Conservation (phyloP, 2,329 filamentous ascomycete genomes). For the Neofusicoccum laricinum region DNA sequence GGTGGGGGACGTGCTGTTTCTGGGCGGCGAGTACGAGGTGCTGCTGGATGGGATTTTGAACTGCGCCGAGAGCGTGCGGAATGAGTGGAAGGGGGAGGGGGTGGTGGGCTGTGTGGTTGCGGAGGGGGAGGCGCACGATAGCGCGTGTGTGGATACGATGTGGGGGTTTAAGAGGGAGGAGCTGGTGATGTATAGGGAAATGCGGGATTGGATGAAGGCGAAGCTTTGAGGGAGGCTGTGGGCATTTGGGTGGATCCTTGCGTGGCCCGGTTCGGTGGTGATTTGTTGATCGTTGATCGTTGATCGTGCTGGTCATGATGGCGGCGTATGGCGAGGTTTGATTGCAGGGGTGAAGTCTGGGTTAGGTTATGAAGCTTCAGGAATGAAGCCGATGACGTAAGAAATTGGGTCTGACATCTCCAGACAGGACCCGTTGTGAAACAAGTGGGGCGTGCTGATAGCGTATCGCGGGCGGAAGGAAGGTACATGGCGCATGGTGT, state of each 20-base stretch:
- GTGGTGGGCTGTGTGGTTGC: neutral
- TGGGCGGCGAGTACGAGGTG: slow-evolving; percentile 11
- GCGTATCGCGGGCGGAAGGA: too few relatives aligned
- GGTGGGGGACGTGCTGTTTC: neutral
- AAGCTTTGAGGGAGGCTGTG: neutral
- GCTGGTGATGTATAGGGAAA: neutral
- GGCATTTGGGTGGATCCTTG: neutral
- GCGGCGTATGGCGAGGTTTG: neutral
- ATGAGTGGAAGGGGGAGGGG: slow-evolving; percentile 1
- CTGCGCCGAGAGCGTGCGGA: slow-evolving; percentile 3
- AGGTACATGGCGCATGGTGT: too few relatives aligned
- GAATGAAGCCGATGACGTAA: too few relatives aligned
- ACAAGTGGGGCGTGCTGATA: too few relatives aligned
- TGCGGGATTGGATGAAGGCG: slow-evolving; percentile 10
- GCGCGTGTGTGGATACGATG: neutral
- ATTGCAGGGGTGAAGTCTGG: too few relatives aligned
- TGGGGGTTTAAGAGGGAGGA: slow-evolving; percentile 1
- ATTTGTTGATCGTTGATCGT: neutral
- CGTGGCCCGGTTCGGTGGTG: neutral
- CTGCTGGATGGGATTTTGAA: neutral
- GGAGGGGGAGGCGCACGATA: neutral
- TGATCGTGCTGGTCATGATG: neutral
- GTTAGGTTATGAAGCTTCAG: too few relatives aligned
- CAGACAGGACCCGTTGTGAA: too few relatives aligned
- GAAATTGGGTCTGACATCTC: too few relatives aligned